A percentile compares a stretch with the other conserved stretches of the same genome.
Conservation (phyloP, 176 grass and related monocot genomes). For the Ampelocalamus luodianensis region DNA sequence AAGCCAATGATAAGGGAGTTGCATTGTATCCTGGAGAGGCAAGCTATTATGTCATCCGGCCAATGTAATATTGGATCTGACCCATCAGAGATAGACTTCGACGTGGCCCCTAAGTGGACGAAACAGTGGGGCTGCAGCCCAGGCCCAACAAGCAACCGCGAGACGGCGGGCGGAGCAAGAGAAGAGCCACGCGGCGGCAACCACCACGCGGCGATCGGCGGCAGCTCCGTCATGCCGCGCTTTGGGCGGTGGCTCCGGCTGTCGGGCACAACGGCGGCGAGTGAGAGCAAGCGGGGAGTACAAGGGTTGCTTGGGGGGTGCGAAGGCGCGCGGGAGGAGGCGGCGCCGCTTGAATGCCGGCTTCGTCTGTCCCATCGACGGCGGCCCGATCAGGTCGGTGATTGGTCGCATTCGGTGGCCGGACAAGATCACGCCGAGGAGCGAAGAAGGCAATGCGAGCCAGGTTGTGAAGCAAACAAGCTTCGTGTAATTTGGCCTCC, state of each 20-base stretch:
- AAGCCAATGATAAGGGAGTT: neutral
- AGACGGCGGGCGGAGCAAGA: neutral
- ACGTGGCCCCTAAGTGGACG: no score
- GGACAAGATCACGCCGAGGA: neutral
- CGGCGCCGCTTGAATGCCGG: neutral
- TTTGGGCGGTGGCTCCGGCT: conserved; percentile 1
- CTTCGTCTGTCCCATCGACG: neutral
- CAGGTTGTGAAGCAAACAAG: neutral
- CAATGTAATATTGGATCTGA: neutral
- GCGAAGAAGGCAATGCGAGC: neutral
- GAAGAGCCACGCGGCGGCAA: neutral
- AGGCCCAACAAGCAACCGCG: neutral
- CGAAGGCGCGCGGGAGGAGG: neutral
- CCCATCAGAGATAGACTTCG: neutral
- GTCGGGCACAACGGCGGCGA: no score
- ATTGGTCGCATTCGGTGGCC: neutral
- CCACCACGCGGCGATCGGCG: neutral
- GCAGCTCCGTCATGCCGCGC: neutral
- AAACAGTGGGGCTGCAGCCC: neutral
- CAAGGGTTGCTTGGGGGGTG: neutral
- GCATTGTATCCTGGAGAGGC: neutral
- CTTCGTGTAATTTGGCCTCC: neutral
- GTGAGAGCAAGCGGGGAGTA: no score
- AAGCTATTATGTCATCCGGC: neutral
- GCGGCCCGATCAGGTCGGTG: neutral